Evolutionary conservation across 2,329 filamentous ascomycete species (phyloP).

Genomic region (Pyricularia sp.): DNA sequence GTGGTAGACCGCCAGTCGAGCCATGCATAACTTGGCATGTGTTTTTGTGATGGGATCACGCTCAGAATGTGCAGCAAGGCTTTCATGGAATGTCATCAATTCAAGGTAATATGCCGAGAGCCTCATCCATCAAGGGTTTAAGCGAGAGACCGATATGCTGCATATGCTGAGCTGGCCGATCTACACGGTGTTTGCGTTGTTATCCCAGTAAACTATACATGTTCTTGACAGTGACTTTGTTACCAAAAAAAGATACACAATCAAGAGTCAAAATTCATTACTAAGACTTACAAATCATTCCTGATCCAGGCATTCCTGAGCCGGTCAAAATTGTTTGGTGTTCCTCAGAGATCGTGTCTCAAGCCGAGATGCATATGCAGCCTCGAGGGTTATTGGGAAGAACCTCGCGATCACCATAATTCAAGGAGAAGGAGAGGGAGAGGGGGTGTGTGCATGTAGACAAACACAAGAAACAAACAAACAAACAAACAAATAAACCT

Average conservation of each 20-base stretch:
- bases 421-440: background rate
- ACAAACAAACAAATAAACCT: background rate
- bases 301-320: background rate
- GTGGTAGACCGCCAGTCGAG: background rate
- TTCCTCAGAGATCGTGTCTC: background rate
- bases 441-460: no score
- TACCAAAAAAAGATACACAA: background rate
- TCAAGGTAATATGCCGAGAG: background rate
- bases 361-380: background rate
- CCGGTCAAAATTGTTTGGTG: background rate
- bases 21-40: slow-evolving; percentile 8
- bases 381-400: background rate
- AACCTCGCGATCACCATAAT: background rate
- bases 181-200: background rate
- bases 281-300: background rate
- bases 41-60: slow-evolving; percentile 8
- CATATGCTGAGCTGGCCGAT: background rate
- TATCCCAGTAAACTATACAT: background rate
- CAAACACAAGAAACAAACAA: no score
- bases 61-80: background rate
- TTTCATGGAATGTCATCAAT: background rate
- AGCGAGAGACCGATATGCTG: background rate
- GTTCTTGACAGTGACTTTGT: no score
- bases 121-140: background rate
- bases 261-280: background rate